These are phyloP conservation scores for Apiotrichum siamense DNA, from an alignment of 1,284 basidiomycete species.

Conservation along the genomic window DNA sequence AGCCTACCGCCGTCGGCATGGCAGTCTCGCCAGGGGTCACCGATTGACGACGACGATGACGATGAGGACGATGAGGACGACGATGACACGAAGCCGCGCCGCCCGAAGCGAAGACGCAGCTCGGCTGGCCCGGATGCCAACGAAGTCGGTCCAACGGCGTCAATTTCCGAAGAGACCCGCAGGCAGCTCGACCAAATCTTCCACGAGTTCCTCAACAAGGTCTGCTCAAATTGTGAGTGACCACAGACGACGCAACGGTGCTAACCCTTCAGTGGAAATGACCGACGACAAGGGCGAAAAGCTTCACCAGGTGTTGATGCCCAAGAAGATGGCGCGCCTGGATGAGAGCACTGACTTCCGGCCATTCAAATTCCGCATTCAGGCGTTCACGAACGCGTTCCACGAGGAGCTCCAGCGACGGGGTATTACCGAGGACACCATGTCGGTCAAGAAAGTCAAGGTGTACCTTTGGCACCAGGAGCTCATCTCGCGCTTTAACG, in stretches of 20 bases:
- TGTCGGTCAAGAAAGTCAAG: conserved; percentile 69
- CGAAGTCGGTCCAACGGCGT: conserved; percentile 6
- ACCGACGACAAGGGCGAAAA: conserved; percentile 91
- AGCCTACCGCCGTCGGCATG: conserved; percentile 41
- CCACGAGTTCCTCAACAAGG: conserved; percentile 76
- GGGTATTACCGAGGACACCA: conserved; percentile 52
- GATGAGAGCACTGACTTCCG: conserved; percentile 95
- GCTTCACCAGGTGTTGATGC: conserved; percentile 98
- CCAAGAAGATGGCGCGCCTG: conserved; percentile 92
- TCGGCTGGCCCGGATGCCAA: conserved; percentile 24
- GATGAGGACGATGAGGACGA: conserved; percentile 39
- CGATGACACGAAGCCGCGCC: conserved; percentile 28
- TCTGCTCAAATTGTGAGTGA: conserved; percentile 81
- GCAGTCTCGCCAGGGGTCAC: conserved; percentile 36
- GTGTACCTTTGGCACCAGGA: conserved; percentile 91
- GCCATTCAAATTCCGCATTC: conserved; percentile 98
- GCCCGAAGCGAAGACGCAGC: conserved; percentile 35
- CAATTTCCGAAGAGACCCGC: conserved; percentile 60
- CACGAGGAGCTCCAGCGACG: conserved; percentile 61
- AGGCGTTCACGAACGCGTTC: conserved; percentile 96
- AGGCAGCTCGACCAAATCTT: conserved; percentile 83
- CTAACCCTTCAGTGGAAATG: conserved; percentile 64
- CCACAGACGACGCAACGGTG: not conserved
- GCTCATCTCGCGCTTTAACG: conserved; percentile 94
- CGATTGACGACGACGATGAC: conserved; percentile 32